Evolutionary conservation across 2,329 filamentous ascomycete genomes (phyloP).

Genomic region (Chaetomium sp.): DNA sequence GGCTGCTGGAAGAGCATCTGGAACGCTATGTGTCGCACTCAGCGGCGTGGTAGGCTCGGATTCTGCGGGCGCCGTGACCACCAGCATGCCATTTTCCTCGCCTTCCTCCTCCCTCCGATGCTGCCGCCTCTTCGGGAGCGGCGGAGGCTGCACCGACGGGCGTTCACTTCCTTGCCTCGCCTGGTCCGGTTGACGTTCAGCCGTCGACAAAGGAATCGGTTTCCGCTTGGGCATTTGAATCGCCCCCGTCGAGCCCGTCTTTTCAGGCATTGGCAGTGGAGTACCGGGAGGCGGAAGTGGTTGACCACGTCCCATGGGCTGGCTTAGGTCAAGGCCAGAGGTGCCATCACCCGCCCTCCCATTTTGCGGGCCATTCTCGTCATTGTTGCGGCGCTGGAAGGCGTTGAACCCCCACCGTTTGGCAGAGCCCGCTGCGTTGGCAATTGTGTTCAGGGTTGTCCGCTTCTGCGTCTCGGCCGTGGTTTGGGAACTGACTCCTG

Average conservation of each 20-base stretch:
- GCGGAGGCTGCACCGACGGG: slow-evolving; percentile 33
- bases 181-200: slow-evolving; percentile 11
- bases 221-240: slow-evolving; percentile 60
- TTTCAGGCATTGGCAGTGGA: slow-evolving; percentile 65
- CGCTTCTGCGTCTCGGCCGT: slow-evolving; percentile 33
- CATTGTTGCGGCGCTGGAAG: slow-evolving; percentile 42
- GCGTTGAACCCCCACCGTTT: slow-evolving; percentile 56
- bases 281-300: slow-evolving; percentile 75
- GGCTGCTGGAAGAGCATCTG: slow-evolving; percentile 29
- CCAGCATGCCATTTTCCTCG: slow-evolving; percentile 48
- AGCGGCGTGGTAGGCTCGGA: slow-evolving; percentile 52
- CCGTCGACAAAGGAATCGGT: slow-evolving; percentile 42
- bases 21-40: slow-evolving; percentile 29
- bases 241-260: slow-evolving; percentile 50
- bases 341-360: slow-evolving; percentile 14
- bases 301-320: slow-evolving; percentile 76
- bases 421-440: slow-evolving; percentile 49
- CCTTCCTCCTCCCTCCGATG: slow-evolving; percentile 28
- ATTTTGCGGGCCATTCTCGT: slow-evolving; percentile 28
- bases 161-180: slow-evolving; percentile 17
- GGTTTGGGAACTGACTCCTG: slow-evolving; percentile 10
- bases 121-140: slow-evolving; percentile 42
- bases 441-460: slow-evolving; percentile 47
- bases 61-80: slow-evolving; percentile 59
- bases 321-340: slow-evolving; percentile 39